Evolutionary conservation across 2,329 filamentous ascomycete genomes (phyloP), one percentile per base, ranked within the genome.

Genomic region (Chaetomium strumarium): DNA sequence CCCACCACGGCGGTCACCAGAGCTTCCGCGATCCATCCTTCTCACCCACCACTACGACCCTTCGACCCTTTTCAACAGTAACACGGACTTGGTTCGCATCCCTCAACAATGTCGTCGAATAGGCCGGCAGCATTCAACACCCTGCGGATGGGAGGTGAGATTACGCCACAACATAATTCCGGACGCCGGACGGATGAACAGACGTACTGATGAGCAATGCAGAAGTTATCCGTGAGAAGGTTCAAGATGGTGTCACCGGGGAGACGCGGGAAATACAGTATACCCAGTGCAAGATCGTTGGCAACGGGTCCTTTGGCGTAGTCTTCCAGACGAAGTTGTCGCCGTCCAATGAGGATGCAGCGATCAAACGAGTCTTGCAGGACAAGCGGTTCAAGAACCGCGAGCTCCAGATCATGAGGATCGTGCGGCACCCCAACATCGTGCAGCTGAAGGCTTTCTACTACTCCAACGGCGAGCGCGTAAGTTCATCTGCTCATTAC

Each of bases 321-420:
- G 93, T 99, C 60, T 99, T 99, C 72, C 93, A 99, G 76, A 99
- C 93, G 53, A 97, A 97, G 77, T 81, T 99, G 65, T 92, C 92
- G 56, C 93, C 93, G n/a, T 93, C 88, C 59, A 92, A 92, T 59
- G 93, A 99, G 72, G 93, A 99, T 75, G 93, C 93, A 49, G 93
- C 93, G 69, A 99, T 99, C 79, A 99, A 99, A 80, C 86, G 93
- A 64, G 93, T 99, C 55, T 81, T 99, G 54, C 93, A 99, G 69
- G 93, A 99, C 79, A 99, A 99, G 80, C 85, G 93, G 68, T 99
- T 99, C 9, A 69, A 99, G 93, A 99, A 99, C 70, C 90, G 93
- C 73, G 93, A 99, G 71, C 81, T 99, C 63, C 93, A 99, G 72
- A 99, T 99, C 70, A 99, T 99, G 93, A 88, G 93, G 68, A 99